phyloP scores from a whole-genome alignment of 2,329 filamentous ascomycete species.

The Pseudocercospora vitis region DNA sequence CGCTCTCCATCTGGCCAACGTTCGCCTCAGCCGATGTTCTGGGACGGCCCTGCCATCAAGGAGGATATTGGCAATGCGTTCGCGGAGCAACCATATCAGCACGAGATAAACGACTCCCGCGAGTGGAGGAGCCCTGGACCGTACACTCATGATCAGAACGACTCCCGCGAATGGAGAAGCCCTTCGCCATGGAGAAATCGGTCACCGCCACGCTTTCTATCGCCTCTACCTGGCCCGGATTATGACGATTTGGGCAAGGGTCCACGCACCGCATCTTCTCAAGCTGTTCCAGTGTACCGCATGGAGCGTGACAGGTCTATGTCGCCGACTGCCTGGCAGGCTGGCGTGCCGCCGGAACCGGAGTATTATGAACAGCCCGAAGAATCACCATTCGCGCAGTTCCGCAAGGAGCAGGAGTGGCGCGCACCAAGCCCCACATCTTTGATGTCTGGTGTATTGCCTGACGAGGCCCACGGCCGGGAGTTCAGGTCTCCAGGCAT shows the following conservation, averaged over 20 bases:
- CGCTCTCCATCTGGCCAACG: slow-evolving; percentile 1
- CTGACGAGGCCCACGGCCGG: slow-evolving; percentile 9
- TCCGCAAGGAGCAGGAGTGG: slow-evolving; percentile 2
- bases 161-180: background rate
- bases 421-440: slow-evolving; percentile 16
- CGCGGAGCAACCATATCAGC: slow-evolving; percentile 1
- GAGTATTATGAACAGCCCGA: background rate
- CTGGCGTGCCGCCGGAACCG: background rate
- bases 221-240: slow-evolving; percentile 16
- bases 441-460: slow-evolving; percentile 19
- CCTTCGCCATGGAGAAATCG: slow-evolving; percentile 5
- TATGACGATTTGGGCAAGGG: background rate
- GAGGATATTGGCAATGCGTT: slow-evolving; percentile 5
- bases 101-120: background rate
- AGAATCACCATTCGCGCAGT: background rate
- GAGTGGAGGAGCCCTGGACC: background rate
- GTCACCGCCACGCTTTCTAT: slow-evolving; percentile 7
- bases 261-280: slow-evolving; percentile 19
- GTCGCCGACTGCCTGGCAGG: slow-evolving; percentile 4
- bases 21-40: slow-evolving; percentile 9
- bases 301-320: slow-evolving; percentile 1
- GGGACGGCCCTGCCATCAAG: slow-evolving; percentile 3
- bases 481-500: background rate
- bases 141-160: background rate
- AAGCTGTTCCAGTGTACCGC: slow-evolving; percentile 14